A percentile compares a stretch with the other conserved stretches of the same genome.
These are phyloP conservation scores for Fusarium lyarnte DNA, from an alignment of 2,329 filamentous ascomycete genomes.

Conservation along the genomic window DNA sequence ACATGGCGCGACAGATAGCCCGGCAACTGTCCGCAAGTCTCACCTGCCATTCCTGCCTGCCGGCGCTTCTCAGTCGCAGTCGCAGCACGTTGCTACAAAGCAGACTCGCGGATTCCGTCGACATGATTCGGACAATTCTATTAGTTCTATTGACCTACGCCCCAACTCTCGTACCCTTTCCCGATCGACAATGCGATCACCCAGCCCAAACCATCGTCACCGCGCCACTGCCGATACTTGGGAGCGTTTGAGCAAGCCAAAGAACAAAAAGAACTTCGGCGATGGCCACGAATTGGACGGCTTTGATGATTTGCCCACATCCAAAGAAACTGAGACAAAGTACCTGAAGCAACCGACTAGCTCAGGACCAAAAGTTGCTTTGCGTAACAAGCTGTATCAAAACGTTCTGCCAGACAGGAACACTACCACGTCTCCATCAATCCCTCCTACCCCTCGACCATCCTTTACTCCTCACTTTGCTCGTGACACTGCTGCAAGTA, in stretches of 20 bases:
- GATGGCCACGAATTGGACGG: slow-evolving; percentile 91
- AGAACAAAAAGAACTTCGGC: slow-evolving; percentile 71
- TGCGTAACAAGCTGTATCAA: slow-evolving; percentile 67
- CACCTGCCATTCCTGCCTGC: slow-evolving; percentile 82
- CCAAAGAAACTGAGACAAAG: slow-evolving; percentile 79
- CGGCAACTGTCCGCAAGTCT: slow-evolving; percentile 65
- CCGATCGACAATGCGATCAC: slow-evolving; percentile 67
- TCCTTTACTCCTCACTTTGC: slow-evolving; percentile 70
- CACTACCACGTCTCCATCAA: slow-evolving; percentile 61
- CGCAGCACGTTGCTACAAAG: slow-evolving; percentile 81
- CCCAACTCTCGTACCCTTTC: slow-evolving; percentile 67
- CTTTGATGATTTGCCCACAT: slow-evolving; percentile 95
- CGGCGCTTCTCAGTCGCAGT: slow-evolving; percentile 76
- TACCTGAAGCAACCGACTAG: slow-evolving; percentile 83
- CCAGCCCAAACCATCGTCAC: slow-evolving; percentile 63
- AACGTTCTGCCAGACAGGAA: slow-evolving; percentile 64
- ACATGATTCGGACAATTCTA: slow-evolving; percentile 79
- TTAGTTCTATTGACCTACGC: slow-evolving; percentile 66
- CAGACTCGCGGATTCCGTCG: slow-evolving; percentile 76
- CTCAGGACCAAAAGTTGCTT: slow-evolving; percentile 71
- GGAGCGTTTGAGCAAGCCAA: slow-evolving; percentile 78
- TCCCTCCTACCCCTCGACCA: slow-evolving; percentile 64
- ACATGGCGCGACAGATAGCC: slow-evolving; percentile 58
- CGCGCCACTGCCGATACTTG: slow-evolving; percentile 60
- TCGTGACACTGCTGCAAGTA: slow-evolving; percentile 71